Evolutionary conservation across 805 yeast species (phyloP).

Genomic region (Saccharomycopsis fodiens): DNA sequence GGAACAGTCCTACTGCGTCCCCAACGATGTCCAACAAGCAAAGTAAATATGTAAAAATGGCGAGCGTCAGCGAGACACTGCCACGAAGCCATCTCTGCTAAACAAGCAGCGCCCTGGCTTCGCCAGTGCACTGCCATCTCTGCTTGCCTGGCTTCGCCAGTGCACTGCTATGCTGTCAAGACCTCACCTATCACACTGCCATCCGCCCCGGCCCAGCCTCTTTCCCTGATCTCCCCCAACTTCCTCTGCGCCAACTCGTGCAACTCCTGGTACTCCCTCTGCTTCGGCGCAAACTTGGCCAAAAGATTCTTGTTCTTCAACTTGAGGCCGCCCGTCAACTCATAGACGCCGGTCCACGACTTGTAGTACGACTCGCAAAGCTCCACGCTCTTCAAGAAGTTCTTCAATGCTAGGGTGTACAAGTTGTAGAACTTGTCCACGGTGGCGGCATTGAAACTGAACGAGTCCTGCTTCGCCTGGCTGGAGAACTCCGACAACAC

Average conservation of each 20-base stretch:
- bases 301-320: constrained; percentile 21
- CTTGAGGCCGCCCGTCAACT: constrained; percentile 28
- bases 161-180: background rate
- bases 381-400: constrained; percentile 68
- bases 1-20: too few relatives aligned
- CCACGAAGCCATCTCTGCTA: too few relatives aligned
- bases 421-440: constrained; percentile 18
- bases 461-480: constrained; percentile 7
- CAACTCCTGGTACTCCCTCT: constrained; percentile 28
- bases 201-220: constrained; percentile 25
- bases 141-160: background rate
- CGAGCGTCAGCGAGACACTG: too few relatives aligned
- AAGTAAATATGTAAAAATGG: background rate
- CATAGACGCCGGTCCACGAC: constrained; percentile 66
- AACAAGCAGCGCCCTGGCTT: too few relatives aligned
- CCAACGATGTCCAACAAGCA: too few relatives aligned
- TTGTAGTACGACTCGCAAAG: constrained; percentile 59
- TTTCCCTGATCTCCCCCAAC: constrained; percentile 30
- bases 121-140: too few relatives aligned
- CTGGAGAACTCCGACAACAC: constrained; percentile 10
- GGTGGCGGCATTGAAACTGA: constrained; percentile 12
- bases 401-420: constrained; percentile 29
- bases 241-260: constrained; percentile 30
- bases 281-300: constrained; percentile 22
- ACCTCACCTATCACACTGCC: constrained; percentile 4